Base-by-base conservation (phyloP, 148 eudicot genomes). In the Pouteria glomerata region DNA sequence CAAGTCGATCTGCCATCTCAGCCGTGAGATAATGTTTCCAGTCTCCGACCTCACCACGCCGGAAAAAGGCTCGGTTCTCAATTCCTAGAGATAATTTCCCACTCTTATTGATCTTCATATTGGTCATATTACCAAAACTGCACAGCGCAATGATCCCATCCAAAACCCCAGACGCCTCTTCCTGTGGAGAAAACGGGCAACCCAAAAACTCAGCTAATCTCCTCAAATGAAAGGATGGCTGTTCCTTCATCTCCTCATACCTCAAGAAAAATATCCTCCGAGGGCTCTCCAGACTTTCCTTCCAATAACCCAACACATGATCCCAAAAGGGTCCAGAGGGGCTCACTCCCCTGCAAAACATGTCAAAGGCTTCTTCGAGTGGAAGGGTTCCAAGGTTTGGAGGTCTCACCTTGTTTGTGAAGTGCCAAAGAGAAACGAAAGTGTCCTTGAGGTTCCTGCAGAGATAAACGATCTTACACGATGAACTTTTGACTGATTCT, bases 371-470 rank as follows among this genome's bases (percentile, higher is more conserved):
- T 8, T 66, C 57, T 31, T 66, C 56, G 8, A 66, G 41, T 19
- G 73, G 21, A 27, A 26, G 24, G 0, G n/a, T 52, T 3, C 65
- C 70, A 63, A 45, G 53, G 10, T 60, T 34, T 4, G 68, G 16
- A 18, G 53, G 44, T 50, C 76, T 81, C n/a, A 73, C 14, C 71
- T 72, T 75, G 75, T 80, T 77, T 55, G 72, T 68, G 70, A 83
- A 83, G 37, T 77, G 77, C 76, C 74, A 80, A 10, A 77, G 70
- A 2, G 83, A 83, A 47, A 83, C 70, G 21, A 80, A 80, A 0
- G 68, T 79, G 74, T 83, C 86, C 60, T 53, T 73, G 0, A 81
- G 83, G 57, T 77, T 52, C 68, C 86, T 79, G 37, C 83, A 79
- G 0, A 79, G 57, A 52, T 83, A 83, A 37, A 83, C 83, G 35